Conservation (phyloP, 2,329 filamentous ascomycete genomes). For the Penicillium decumbens region DNA sequence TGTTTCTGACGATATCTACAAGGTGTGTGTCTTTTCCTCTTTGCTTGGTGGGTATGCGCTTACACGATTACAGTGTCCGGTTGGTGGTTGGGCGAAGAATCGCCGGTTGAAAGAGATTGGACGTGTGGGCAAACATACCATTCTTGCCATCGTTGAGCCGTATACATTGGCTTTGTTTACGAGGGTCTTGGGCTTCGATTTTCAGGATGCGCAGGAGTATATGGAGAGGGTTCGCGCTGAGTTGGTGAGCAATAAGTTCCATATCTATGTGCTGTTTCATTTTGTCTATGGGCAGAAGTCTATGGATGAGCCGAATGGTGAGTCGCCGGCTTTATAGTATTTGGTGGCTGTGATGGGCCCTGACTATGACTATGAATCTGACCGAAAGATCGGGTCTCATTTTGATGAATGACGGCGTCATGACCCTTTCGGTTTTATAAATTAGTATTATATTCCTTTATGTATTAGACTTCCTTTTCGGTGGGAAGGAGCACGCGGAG, state of each 20-base stretch:
- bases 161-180: constrained; percentile 40
- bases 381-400: neutral
- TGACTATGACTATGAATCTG: neutral
- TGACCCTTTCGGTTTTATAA: constrained; percentile 11
- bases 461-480: constrained; percentile 6
- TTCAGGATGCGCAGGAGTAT: constrained; percentile 29
- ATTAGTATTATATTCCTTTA: neutral
- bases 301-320: constrained; percentile 12
- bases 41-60: constrained; percentile 1
- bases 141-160: constrained; percentile 35
- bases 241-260: constrained; percentile 21
- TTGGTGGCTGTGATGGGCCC: neutral
- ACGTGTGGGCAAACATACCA: constrained; percentile 26
- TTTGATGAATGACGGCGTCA: constrained; percentile 12
- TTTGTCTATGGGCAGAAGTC: constrained; percentile 33
- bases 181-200: constrained; percentile 31
- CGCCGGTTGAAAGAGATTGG: constrained; percentile 35
- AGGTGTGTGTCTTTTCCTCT: constrained; percentile 21
- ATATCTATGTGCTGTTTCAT: constrained; percentile 31
- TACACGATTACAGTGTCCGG: constrained; percentile 24
- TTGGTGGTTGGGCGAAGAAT: constrained; percentile 35
- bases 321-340: constrained; percentile 1
- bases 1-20: constrained; percentile 34
- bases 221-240: constrained; percentile 29
- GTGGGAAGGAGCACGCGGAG: neutral